Base-by-base conservation (phyloP, 345 rosid species). In the Citrus unshiu region DNA sequence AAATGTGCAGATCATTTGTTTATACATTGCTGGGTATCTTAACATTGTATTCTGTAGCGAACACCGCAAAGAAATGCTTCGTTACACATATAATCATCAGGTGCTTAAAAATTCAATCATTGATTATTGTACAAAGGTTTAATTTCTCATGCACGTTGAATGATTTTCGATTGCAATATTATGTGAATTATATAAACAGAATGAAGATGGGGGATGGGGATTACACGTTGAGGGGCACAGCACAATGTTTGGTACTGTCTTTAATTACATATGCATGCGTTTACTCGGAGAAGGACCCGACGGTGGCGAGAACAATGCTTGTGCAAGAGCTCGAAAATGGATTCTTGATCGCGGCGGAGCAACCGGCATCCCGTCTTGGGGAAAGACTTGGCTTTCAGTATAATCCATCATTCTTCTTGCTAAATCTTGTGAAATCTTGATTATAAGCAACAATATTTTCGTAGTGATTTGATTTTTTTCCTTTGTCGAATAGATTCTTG, bases 41-140 rank as follows among this genome's bases (percentile, higher is more conserved):
- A 54, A 83, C 57, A 68, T 77, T 56, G 79, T 87, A 59, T 75
- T 89, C 35, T 73, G 86, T 51, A 18, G 60, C 24, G 90, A 87
- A 67, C 87, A 89, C 82, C 77, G 70, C 2, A 84, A 73, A 64
- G 90, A 89, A 73, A 86, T 84, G 59, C 84, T 87, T 29, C 85
- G 92, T 46, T 89, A 84, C 54, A 82, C 82, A 22, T 87, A 69
- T 73, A 78, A 77, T 77, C 91, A 87, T 75, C 91, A 89, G 88
- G 90, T 82, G 64, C 9, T 22, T 14, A 32, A 13, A 24, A 75
- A 65, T 10, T 18, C 3, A 22, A 62, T 54, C 58, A 54, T 9
- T 18, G 14, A 13, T 46, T 12, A 46, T 46, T 46, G 51, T 46
- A 13, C 18, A 12, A 12, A 13, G 51, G 16, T 13, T 46, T 46